These are phyloP conservation scores for Lepiota brunneoincarnata DNA, from an alignment of 768 basidiomycete species.

Conservation along the genomic window DNA sequence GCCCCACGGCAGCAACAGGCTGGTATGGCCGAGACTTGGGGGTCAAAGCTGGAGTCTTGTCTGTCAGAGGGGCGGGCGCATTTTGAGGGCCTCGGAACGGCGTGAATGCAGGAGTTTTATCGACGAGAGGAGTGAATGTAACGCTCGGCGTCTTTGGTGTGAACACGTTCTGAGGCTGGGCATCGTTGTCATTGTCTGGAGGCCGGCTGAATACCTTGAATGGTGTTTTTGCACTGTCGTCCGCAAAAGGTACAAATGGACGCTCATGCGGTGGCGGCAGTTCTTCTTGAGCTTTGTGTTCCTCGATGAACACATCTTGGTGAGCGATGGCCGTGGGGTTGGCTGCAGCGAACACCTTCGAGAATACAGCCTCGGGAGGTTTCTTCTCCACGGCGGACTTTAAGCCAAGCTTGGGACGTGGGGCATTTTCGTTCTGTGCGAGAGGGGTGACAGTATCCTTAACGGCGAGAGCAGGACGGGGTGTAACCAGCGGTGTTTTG, in stretches of 20 bases:
- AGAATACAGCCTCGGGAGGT: conserved; percentile 43
- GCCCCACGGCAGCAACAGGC: conserved; percentile 18
- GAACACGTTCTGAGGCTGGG: conserved; percentile 27
- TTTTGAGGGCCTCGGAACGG: conserved; percentile 30
- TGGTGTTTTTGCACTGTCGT: conserved; percentile 44
- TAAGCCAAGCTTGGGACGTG: conserved; percentile 23
- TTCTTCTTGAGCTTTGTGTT: conserved; percentile 32
- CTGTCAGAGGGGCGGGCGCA: conserved; percentile 27
- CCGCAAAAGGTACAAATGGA: conserved; percentile 36
- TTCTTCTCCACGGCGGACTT: conserved; percentile 36
- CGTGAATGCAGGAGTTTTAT: conserved; percentile 34
- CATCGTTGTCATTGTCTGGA: conserved; percentile 40
- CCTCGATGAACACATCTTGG: conserved; percentile 43
- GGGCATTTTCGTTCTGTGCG: conserved; percentile 26
- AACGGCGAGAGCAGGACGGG: conserved; percentile 44
- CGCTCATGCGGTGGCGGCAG: conserved; percentile 29
- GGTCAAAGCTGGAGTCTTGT: conserved; percentile 16
- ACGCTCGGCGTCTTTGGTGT: conserved; percentile 43
- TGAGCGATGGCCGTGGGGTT: conserved; percentile 36
- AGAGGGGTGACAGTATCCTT: conserved; percentile 44
- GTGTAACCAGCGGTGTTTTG: conserved; percentile 38
- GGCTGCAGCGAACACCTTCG: conserved; percentile 66
- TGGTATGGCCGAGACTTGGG: neutral
- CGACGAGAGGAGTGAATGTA: conserved; percentile 41
- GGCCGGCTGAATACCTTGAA: conserved; percentile 76